Evolutionary conservation across 441 rosid genomes (phyloP).

Genomic region (Pelargonium cotyledonis): DNA sequence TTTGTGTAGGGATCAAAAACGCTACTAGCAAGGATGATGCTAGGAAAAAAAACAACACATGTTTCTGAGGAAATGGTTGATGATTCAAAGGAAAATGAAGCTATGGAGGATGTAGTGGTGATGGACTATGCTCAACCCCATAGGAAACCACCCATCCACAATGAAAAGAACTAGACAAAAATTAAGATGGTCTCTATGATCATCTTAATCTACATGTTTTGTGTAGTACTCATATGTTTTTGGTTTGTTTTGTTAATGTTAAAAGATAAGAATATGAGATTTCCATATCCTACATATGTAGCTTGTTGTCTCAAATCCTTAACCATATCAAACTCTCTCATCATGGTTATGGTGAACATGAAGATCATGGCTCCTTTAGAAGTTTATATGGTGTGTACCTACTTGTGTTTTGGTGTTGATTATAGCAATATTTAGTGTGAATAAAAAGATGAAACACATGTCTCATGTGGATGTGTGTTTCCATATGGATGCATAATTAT

Average conservation of each 20-base stretch:
- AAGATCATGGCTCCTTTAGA: not conserved
- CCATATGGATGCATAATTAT: not conserved
- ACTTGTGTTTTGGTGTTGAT: not conserved
- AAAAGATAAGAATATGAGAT: not conserved
- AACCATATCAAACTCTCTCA: not conserved
- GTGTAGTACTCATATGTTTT: not conserved
- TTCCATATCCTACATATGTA: not conserved
- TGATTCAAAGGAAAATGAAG: slow-evolving; percentile 30
- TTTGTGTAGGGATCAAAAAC: slow-evolving; percentile 24
- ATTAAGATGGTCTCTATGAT: not conserved
- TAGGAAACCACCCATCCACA: slow-evolving; percentile 88
- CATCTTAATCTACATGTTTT: not conserved
- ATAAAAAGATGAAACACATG: not conserved
- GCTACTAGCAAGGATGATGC: slow-evolving; percentile 21
- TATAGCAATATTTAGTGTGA: not conserved
- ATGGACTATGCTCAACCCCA: slow-evolving; percentile 88
- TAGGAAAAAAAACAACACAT: slow-evolving; percentile 14
- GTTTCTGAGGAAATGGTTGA: slow-evolving; percentile 23
- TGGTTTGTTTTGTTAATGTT: not conserved
- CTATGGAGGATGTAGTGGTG: slow-evolving; percentile 37
- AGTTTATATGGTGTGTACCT: not conserved
- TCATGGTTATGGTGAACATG: not conserved
- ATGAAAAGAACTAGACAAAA: slow-evolving; percentile 40
- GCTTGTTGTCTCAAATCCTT: not conserved
- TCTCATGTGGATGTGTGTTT: not conserved